Base-by-base conservation (phyloP, 495 filamentous ascomycete genomes). In the Neurospora sp. region DNA sequence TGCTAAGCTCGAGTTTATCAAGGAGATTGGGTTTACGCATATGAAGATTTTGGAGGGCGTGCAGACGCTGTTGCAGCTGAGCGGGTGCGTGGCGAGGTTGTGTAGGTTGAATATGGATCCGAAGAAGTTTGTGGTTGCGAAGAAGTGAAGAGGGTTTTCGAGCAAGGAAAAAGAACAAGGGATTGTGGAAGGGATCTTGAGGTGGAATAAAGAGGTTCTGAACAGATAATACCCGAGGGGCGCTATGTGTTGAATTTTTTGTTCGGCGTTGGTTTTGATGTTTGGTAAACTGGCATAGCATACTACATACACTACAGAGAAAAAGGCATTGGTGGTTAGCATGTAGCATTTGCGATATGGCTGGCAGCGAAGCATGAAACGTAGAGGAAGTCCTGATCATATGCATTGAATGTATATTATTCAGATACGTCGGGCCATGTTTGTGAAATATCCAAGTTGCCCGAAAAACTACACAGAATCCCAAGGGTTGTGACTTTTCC, bases 1-100 rank as follows among this genome's bases (percentile, higher is more conserved):
- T 81, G 87, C 93, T 27, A 96, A 97, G 82, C 83, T 99, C 71
- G 93, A 97, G 78, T 98, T 99, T 75, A 96, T 98, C 77, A 93
- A 92, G 81, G 96, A 98, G 82, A 98, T 99, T 80, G 96, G 96
- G 18, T 99, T 99, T 81, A 97, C 96, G 18, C 96, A 99, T 78
- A 99, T 99, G 96, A 93, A 96, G 76, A 95, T 99, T 70, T 84
- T 98, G 48, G 96, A 99, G 75, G 96, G 96, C 31, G 93, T 99
- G 69, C 94, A 97, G 83, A 98, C 95, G 4, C 84, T 97, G 53
- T 88, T 98, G 71, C 96, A 99, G 79, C 84, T 99, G 44, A 94
- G 91, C 77, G 96, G 96, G 31, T 97, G 94, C 78, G 87, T 98
- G 65, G 93, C 93, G 10, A 89, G 94, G 74, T 85, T 99, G 70